Conservation (phyloP, 768 basidiomycete species). For the Leccinum obscurum region DNA sequence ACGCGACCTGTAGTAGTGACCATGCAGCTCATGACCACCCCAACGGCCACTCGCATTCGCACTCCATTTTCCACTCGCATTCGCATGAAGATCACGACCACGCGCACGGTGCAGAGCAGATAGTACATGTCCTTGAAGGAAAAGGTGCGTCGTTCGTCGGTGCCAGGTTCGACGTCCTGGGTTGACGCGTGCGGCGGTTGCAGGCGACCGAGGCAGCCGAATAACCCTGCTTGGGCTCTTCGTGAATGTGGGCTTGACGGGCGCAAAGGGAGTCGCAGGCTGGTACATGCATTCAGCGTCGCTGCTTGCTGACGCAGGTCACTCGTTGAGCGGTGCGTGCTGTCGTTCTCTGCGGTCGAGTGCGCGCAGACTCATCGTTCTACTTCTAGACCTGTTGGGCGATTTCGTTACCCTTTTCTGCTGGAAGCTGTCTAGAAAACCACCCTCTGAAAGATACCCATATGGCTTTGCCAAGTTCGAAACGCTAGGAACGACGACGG, state of each 20-base stretch:
- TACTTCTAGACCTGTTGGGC: constrained; percentile 67
- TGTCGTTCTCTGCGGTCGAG: neutral
- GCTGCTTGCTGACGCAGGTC: constrained; percentile 90
- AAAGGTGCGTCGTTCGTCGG: constrained; percentile 45
- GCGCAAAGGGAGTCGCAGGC: constrained; percentile 84
- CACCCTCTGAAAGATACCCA: constrained; percentile 80
- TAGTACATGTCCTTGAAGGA: constrained; percentile 67
- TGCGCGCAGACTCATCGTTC: constrained; percentile 4
- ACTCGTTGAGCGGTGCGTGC: constrained; percentile 80
- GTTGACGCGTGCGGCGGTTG: neutral
- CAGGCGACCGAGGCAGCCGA: constrained; percentile 78
- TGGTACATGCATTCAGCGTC: constrained; percentile 90
- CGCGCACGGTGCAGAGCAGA: constrained; percentile 60
- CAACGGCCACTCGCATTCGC: constrained; percentile 52
- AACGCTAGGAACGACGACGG: constrained; percentile 88
- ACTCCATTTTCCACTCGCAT: constrained; percentile 68
- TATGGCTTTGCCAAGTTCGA: constrained; percentile 95
- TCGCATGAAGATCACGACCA: constrained; percentile 61
- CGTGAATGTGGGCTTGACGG: constrained; percentile 80
- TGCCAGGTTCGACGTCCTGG: neutral
- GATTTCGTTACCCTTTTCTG: constrained; percentile 91
- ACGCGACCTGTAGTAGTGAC: constrained; percentile 30
- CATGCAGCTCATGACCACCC: constrained; percentile 33
- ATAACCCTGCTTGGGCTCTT: constrained; percentile 86
- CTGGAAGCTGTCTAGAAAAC: constrained; percentile 81